These are phyloP conservation scores for Neoboletus brunneissimus DNA, from an alignment of 768 basidiomycete genomes.

Conservation along the genomic window DNA sequence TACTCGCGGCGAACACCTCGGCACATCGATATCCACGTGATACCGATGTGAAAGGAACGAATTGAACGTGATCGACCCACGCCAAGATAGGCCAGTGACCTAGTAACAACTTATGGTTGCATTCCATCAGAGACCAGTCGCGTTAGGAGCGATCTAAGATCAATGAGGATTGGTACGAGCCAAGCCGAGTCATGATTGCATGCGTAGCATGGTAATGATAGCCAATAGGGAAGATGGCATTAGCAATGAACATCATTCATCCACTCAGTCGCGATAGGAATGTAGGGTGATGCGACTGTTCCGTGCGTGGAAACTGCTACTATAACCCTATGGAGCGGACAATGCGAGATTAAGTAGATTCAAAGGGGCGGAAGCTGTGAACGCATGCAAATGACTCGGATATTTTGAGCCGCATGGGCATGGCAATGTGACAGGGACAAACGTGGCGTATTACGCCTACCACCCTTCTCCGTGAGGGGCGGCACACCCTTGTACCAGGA, in stretches of 20 bases:
- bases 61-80: slow-evolving; percentile 1
- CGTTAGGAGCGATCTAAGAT: slow-evolving; percentile 9
- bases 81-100: background rate
- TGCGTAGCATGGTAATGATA: background rate
- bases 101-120: background rate
- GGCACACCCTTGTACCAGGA: slow-evolving; percentile 2
- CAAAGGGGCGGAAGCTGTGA: slow-evolving; percentile 9
- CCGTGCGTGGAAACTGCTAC: slow-evolving; percentile 9
- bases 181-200: slow-evolving; percentile 6
- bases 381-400: background rate
- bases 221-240: slow-evolving; percentile 1
- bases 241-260: slow-evolving; percentile 6
- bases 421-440: slow-evolving; percentile 7
- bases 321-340: slow-evolving; percentile 24
- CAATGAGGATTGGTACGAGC: background rate
- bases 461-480: slow-evolving; percentile 7
- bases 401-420: slow-evolving; percentile 5
- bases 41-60: background rate
- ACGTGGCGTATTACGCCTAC: slow-evolving; percentile 10
- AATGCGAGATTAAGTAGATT: slow-evolving; percentile 21
- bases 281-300: slow-evolving; percentile 8
- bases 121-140: slow-evolving; percentile 1
- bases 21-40: background rate
- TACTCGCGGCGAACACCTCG: background rate
- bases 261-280: slow-evolving; percentile 12